These are phyloP conservation scores for Penicillium freii DNA, from an alignment of 2,329 filamentous ascomycete species.

Conservation along the genomic window DNA sequence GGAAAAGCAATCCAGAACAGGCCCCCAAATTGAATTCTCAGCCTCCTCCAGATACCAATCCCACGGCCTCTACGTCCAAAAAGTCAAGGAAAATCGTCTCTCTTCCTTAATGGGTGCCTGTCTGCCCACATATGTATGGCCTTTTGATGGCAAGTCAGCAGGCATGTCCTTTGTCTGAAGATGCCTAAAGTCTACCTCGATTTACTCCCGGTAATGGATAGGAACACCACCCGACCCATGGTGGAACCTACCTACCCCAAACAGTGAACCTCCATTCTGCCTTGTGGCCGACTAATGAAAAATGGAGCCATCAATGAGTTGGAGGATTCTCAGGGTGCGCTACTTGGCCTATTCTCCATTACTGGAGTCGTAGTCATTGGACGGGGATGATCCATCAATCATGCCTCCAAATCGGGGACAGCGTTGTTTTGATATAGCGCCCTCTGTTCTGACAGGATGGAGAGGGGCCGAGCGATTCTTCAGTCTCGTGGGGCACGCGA, in stretches of 20 bases:
- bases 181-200: background rate
- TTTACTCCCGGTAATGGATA: background rate
- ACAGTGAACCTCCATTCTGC: background rate
- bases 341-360: background rate
- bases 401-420: too few species aligned
- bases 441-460: too few species aligned
- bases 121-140: background rate
- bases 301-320: background rate
- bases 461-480: too few species aligned
- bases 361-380: background rate
- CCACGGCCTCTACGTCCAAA: background rate
- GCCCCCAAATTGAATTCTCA: background rate
- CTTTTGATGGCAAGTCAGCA: background rate
- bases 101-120: too few species aligned
- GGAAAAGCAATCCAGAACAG: background rate
- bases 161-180: background rate
- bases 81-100: background rate
- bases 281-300: background rate
- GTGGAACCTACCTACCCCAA: background rate
- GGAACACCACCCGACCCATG: background rate
- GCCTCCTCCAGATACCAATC: background rate
- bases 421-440: too few species aligned
- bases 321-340: background rate
- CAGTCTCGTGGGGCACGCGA: too few species aligned
- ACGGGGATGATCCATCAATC: background rate